Conservation (phyloP, 208 protist genomes). For the Histomonas meleagridis region DNA sequence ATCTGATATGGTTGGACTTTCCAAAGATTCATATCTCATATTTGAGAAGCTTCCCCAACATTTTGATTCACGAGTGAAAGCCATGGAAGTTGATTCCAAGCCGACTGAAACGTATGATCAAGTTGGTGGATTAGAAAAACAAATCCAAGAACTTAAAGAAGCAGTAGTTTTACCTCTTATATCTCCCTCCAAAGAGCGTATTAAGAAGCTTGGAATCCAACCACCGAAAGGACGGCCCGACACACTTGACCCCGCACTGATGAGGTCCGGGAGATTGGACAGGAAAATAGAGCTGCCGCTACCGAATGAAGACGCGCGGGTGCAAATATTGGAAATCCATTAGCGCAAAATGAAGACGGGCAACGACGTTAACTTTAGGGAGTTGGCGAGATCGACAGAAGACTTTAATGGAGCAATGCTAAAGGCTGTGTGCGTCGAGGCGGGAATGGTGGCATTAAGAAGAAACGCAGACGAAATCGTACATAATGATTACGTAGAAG, state of each 20-base stretch:
- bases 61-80: conserved; percentile 97
- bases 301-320: conserved; percentile 90
- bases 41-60: conserved; percentile 95
- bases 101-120: conserved; percentile 96
- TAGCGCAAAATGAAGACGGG: conserved; percentile 88
- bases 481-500: conserved; percentile 98
- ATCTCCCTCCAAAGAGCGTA: conserved; percentile 76
- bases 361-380: conserved; percentile 89
- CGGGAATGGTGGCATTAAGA: conserved; percentile 97
- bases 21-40: conserved; percentile 98
- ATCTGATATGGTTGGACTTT: conserved; percentile 96
- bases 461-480: conserved; percentile 51
- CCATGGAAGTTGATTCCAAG: conserved; percentile 96
- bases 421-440: conserved; percentile 99
- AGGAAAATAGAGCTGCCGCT: conserved; percentile 84
- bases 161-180: conserved; percentile 97
- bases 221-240: conserved; percentile 80
- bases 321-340: conserved; percentile 96
- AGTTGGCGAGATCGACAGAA: conserved; percentile 88
- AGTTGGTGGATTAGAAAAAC: conserved; percentile 96
- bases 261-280: conserved; percentile 94
- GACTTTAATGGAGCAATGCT: conserved; percentile 99
- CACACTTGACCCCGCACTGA: conserved; percentile 98
- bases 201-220: conserved; percentile 91
- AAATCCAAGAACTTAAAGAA: conserved; percentile 92